Base-by-base conservation (phyloP, 768 basidiomycete species). In the Serendipita vermifera region DNA sequence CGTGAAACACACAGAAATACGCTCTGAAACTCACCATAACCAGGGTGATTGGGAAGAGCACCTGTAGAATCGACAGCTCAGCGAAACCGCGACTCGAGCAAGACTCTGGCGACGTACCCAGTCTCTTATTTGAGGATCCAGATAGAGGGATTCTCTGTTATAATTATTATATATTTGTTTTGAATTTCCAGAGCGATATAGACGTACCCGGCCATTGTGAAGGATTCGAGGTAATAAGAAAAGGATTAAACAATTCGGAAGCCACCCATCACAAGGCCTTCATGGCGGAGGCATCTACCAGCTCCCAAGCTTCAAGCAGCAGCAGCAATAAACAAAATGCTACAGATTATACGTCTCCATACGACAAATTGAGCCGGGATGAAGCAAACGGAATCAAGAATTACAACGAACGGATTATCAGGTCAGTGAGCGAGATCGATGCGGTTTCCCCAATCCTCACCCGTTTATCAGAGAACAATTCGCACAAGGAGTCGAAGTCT, bases 81-180 rank as follows among this genome's bases (percentile, higher is more conserved):
- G 20, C 35, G 13, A n/a, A n/a, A n/a, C n/a, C n/a, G n/a, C n/a
- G n/a, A n/a, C 40, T 55, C 13, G 15, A 22, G 7, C 20, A 14
- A 14, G 27, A 13, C 15, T 29, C n/a, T 11, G 14, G 14, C n/a
- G 54, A 31, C 48, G 15, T 32, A 55, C 83, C 86, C 85, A 88
- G 66, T 87, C 90, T 63, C 92, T 81, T 68, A 97, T 97, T 70
- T 92, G 88, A 38, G 92, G 93, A 73, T 97, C 92, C 46, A 97
- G 82, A 70, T 91, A 83, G 27, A 83, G 67, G 20, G 79, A 77
- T 27, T 70, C 67, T 61, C 74, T 75, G 60, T n/a, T n/a, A n/a
- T n/a, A n/a, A n/a, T n/a, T n/a, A n/a, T n/a, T n/a, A n/a, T n/a
- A n/a, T n/a, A n/a, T n/a, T n/a, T n/a, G n/a, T n/a, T n/a, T n/a